phyloP scores from a whole-genome alignment of 2,329 filamentous ascomycete species.

The Penicillium sp. region DNA sequence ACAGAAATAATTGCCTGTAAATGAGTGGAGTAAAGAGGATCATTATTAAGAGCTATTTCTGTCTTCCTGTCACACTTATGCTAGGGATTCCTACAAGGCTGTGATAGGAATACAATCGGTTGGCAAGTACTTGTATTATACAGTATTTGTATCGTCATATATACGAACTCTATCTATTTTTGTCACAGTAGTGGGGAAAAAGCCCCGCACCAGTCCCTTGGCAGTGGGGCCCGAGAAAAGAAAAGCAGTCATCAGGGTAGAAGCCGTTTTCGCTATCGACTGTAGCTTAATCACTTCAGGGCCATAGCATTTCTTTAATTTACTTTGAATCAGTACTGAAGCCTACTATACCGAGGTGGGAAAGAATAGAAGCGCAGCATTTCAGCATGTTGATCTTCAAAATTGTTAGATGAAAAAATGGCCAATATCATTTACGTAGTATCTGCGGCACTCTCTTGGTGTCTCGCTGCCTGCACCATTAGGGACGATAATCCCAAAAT shows the following conservation, averaged over 20 bases:
- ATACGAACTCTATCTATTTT: not conserved
- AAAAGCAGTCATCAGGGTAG: not conserved
- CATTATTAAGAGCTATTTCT: not conserved
- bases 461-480: no score
- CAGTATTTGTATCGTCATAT: not conserved
- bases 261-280: conserved; percentile 3
- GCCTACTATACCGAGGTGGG: no score
- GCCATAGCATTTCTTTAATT: no score
- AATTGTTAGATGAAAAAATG: no score
- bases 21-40: not conserved
- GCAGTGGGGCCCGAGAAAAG: conserved; percentile 14
- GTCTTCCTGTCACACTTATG: not conserved
- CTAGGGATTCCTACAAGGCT: not conserved
- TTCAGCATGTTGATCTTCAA: no score
- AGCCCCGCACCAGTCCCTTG: not conserved
- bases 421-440: no score
- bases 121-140: not conserved
- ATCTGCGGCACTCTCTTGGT: no score
- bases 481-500: no score
- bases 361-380: no score
- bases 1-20: not conserved
- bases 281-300: no score
- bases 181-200: not conserved
- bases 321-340: no score
- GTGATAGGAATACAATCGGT: not conserved